Evolutionary conservation across 2,329 filamentous ascomycete species (phyloP).

Genomic region (Aureobasidium pullulans): DNA sequence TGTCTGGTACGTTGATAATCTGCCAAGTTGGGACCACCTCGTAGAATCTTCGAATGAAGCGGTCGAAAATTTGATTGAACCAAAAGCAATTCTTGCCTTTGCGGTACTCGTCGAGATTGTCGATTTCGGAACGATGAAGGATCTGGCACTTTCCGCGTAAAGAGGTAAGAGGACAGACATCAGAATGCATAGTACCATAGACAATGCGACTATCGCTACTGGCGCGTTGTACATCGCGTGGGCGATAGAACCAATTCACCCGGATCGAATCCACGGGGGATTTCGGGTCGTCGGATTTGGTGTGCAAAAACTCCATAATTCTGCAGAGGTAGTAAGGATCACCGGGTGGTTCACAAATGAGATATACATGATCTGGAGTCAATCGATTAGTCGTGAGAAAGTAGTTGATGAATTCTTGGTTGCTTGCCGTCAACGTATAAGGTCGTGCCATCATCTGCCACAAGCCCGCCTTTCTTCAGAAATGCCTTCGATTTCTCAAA

Average conservation of each 20-base stretch:
- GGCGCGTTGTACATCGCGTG: constrained; percentile 90
- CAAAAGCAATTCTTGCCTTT: constrained; percentile 84
- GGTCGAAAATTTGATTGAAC: constrained; percentile 96
- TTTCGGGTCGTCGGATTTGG: constrained; percentile 59
- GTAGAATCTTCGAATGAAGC: constrained; percentile 97
- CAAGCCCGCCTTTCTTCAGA: constrained; percentile 68
- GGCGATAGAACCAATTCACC: constrained; percentile 97
- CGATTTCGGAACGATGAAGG: constrained; percentile 78
- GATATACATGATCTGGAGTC: constrained; percentile 74
- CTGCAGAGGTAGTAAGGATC: constrained; percentile 96
- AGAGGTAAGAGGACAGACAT: constrained; percentile 85
- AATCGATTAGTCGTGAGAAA: constrained; percentile 27
- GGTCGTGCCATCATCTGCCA: constrained; percentile 83
- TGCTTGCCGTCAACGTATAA: constrained; percentile 76
- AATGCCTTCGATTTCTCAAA: constrained; percentile 66
- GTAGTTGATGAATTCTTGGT: constrained; percentile 13
- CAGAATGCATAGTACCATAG: constrained; percentile 97
- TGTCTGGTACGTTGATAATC: constrained; percentile 92
- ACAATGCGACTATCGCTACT: constrained; percentile 84
- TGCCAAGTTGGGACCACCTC: constrained; percentile 86
- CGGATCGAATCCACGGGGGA: constrained; percentile 77
- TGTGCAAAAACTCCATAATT: constrained; percentile 95
- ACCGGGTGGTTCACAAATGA: constrained; percentile 93
- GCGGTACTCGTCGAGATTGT: constrained; percentile 74
- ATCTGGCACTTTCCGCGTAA: constrained; percentile 91